Percentiles rank a stretch among this genome's conserved stretches.
Evolutionary conservation across 345 rosid genomes (phyloP).

Genomic region (Raphanus sativus): DNA sequence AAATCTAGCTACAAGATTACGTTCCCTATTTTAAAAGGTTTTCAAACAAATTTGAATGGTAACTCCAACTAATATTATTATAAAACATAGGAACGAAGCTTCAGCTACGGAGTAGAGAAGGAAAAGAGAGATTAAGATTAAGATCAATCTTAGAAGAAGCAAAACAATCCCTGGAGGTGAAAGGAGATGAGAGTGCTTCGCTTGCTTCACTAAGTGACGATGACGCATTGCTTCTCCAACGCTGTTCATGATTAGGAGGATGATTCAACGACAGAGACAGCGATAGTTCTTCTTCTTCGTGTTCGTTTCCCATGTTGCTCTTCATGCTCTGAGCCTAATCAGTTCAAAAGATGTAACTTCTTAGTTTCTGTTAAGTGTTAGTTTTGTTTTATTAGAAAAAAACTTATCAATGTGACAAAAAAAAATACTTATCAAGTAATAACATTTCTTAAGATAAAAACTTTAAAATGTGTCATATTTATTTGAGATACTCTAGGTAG

Average conservation of each 20-base stretch:
- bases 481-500: not conserved
- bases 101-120: conserved; percentile 34
- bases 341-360: conserved; percentile 2
- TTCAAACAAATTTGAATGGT: conserved; percentile 11
- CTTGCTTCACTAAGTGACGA: conserved; percentile 35
- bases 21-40: not conserved
- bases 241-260: conserved; percentile 11
- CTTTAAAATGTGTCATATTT: not conserved
- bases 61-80: conserved; percentile 4
- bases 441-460: not conserved
- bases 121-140: conserved; percentile 38
- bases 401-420: too few species aligned
- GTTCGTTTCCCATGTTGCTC: conserved; percentile 17
- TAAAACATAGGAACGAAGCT: not conserved
- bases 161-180: conserved; percentile 32
- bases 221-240: conserved; percentile 36
- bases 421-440: not conserved
- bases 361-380: not conserved
- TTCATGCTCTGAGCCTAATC: conserved; percentile 17
- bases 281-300: conserved; percentile 23
- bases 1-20: conserved; percentile 13
- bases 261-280: conserved; percentile 33
- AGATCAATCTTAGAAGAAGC: conserved; percentile 40
- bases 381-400: not conserved
- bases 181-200: conserved; percentile 36